Evolutionary conservation across 148 eudicot species (phyloP), one percentile per base, ranked within the genome.

Genomic region (Spergularia bocconei): DNA sequence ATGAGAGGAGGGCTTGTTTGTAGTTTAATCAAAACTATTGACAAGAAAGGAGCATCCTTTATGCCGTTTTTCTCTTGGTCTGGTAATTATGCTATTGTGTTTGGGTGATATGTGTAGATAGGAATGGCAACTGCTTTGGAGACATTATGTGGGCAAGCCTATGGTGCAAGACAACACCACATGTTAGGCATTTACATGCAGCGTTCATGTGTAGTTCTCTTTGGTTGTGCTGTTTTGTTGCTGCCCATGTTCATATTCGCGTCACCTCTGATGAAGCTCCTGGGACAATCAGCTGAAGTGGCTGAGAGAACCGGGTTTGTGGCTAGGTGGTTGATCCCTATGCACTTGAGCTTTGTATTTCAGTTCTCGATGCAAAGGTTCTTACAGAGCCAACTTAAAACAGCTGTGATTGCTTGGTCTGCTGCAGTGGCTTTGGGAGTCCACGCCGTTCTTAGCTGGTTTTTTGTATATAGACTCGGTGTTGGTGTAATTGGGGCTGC

Each of bases 341-440:
- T 80, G 71, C 89, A 86, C 53, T 71, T 84, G 47, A 86, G 89
- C 83, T 88, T 90, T 67, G 84, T 75, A 13, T 86, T 89, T 76
- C 89, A 82, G 47, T 86, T 87, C 75, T 74, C 93, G 6, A 48
- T 87, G 63, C 77, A 80, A 36, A 86, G 87, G 68, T 90, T 84
- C 74, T 72, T 90, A 44, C 93, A 90, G 60, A 79, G 89, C 81
- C 93, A 90, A 74, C 77, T 86, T 4, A 90, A 84, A 80, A 84
- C 73, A 4, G 81, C 63, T 0, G 82, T 87, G 38, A 80, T 90
- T 54, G 88, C 88, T 52, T 84, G 80, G 84, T 84, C 87, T 25
- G 65, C 87, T 41, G 80, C 75, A 25, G 71, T 55, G 23, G 79
- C 81, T 53, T 72, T 90, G 60, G 63, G 39, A 38, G 65, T 87